phyloP scores from a whole-genome alignment of 371 early-diverging fungal genomes.

The Umbelopsis sp. region DNA sequence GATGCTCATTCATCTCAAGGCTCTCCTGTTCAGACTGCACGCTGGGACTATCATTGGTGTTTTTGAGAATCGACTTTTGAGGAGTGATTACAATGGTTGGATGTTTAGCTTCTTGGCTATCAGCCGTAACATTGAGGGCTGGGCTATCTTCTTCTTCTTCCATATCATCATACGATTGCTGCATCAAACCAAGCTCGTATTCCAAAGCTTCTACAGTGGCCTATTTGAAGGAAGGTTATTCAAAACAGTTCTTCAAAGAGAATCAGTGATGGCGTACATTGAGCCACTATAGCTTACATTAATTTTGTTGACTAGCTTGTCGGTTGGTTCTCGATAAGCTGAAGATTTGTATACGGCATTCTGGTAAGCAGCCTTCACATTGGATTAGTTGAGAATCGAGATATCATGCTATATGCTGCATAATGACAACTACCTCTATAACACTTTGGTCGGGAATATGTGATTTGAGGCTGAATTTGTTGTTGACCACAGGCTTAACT shows the following conservation, averaged over 20 bases:
- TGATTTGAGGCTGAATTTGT: not conserved
- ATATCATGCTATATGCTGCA: not conserved
- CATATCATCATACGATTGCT: not conserved
- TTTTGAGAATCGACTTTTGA: not conserved
- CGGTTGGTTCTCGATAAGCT: conserved; percentile 1
- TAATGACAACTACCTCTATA: conserved; percentile 1
- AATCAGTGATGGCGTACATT: too few species aligned
- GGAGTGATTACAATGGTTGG: not conserved
- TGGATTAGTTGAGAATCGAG: not conserved
- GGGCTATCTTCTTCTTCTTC: not conserved
- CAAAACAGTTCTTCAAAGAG: too few species aligned
- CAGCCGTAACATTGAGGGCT: too few species aligned
- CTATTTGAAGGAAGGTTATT: not conserved
- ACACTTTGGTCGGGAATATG: not conserved
- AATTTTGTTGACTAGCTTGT: conserved; percentile 9
- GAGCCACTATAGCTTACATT: not conserved
- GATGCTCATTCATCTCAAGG: not conserved
- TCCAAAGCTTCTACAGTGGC: conserved; percentile 9
- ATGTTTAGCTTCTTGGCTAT: not conserved
- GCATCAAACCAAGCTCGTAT: not conserved
- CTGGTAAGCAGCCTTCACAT: not conserved
- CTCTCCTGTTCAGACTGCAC: too few species aligned
- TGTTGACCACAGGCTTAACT: not conserved
- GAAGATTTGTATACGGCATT: not conserved
- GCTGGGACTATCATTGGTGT: not conserved